Evolutionary conservation across 23 red algal genomes (phyloP), one percentile per base, ranked within the genome.

Genomic region (Gracilaria caudata): DNA sequence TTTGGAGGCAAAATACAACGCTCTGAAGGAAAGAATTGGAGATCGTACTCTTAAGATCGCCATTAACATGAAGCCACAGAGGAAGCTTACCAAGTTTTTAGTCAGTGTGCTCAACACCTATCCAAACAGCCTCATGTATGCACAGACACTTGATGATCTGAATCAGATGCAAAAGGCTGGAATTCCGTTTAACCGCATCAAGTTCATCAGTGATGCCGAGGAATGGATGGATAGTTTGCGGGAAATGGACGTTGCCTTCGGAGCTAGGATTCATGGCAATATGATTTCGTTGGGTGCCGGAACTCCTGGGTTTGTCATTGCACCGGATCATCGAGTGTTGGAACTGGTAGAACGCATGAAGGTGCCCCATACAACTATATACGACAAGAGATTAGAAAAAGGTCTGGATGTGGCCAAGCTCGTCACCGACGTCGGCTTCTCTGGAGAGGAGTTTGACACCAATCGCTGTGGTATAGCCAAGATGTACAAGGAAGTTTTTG

Each of bases 91-190:
- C 14, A 28, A n/a, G 33, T 46, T 83, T 38, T 66, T 83, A 3
- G 38, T 58, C 17, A 47, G 54, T 29, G 29, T 83, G 33, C 55
- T 83, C 39, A 49, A 63, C 1, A 11, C 24, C 14, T 83, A 83
- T 44, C 79, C 79, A 16, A 83, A 83, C 79, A 83, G 79, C 79
- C 32, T 49, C 40, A 66, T 83, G 57, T 83, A 66, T 40, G 63
- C 57, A 9, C 79, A 83, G 49, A 66, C 57, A 4, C 63, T 66
- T 47, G 63, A 83, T 40, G 79, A 83, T 66, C 40, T 66, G 33
- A 60, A 45, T 53, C 57, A 66, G 29, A 63, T 83, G 39, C 68
- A 64, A 35, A 58, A 83, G 56, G 57, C 57, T 53, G 59, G 59
- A 83, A 83, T 83, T 64, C 79, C 79, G 40, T 83, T 83, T 16